phyloP scores from a whole-genome alignment of 495 filamentous ascomycete species.

The Clohesyomyces aquaticus region DNA sequence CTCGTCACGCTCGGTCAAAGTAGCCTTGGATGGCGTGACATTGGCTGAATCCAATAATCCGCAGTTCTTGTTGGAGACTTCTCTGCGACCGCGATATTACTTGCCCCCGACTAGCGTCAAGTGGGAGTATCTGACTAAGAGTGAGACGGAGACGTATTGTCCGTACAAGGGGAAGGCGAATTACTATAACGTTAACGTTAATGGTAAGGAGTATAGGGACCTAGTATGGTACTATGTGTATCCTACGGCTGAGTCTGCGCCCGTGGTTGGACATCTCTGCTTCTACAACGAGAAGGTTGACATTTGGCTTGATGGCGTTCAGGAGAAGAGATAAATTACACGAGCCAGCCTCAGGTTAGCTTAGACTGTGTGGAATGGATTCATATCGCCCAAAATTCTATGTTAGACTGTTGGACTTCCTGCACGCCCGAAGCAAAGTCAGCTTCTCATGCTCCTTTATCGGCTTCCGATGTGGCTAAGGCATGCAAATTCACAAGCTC shows the following conservation, averaged over 20 bases:
- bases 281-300: constrained; percentile 68
- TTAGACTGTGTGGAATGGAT: too few relatives aligned
- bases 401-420: too few relatives aligned
- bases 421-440: too few relatives aligned
- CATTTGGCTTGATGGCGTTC: constrained; percentile 57
- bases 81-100: constrained; percentile 57
- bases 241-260: constrained; percentile 54
- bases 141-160: constrained; percentile 53
- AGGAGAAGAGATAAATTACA: constrained; percentile 48
- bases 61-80: constrained; percentile 57
- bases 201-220: constrained; percentile 52
- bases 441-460: too few relatives aligned
- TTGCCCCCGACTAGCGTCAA: constrained; percentile 53
- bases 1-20: constrained; percentile 54
- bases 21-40: constrained; percentile 53
- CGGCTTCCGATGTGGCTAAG: too few relatives aligned
- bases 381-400: too few relatives aligned
- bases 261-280: constrained; percentile 54
- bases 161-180: constrained; percentile 64
- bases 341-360: too few relatives aligned
- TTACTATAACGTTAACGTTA: constrained; percentile 53
- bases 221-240: constrained; percentile 60
- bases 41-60: constrained; percentile 50
- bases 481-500: too few relatives aligned
- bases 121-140: constrained; percentile 46